Conservation (phyloP, 345 rosid genomes). For the Camelina laxa region DNA sequence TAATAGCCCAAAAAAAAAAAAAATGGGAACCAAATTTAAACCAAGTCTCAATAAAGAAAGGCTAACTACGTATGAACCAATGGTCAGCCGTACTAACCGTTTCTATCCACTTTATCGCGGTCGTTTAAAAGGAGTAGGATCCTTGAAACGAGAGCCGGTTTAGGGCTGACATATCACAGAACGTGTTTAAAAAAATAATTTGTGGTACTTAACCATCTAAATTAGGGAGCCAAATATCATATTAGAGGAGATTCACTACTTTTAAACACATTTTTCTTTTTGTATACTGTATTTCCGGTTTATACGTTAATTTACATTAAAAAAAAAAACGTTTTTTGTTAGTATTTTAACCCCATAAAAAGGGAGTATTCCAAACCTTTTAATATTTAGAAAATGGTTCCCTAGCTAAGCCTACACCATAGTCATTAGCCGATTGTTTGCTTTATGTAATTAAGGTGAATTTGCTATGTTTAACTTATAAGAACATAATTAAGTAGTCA, state of each 20-base stretch:
- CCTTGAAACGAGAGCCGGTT: neutral
- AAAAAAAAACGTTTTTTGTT: too few species aligned
- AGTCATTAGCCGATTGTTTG: too few species aligned
- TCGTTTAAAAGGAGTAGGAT: neutral
- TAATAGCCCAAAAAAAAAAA: neutral
- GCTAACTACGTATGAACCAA: neutral
- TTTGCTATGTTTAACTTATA: too few species aligned
- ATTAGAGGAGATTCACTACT: neutral
- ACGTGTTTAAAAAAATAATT: neutral
- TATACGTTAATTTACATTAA: too few species aligned
- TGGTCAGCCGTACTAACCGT: neutral
- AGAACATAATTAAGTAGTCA: neutral
- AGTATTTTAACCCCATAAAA: too few species aligned
- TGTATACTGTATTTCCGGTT: too few species aligned
- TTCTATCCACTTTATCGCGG: neutral
- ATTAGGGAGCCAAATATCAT: neutral
- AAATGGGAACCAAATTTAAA: neutral
- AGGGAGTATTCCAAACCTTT: too few species aligned
- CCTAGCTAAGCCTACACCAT: too few species aligned
- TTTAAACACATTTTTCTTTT: too few species aligned
- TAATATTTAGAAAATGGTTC: too few species aligned
- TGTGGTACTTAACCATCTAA: neutral
- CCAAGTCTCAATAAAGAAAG: neutral
- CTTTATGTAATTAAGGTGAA: too few species aligned
- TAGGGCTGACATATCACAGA: neutral